Evolutionary conservation across 192 early-diverging fungal species (phyloP).

Genomic region (Geranomyces variabilis): DNA sequence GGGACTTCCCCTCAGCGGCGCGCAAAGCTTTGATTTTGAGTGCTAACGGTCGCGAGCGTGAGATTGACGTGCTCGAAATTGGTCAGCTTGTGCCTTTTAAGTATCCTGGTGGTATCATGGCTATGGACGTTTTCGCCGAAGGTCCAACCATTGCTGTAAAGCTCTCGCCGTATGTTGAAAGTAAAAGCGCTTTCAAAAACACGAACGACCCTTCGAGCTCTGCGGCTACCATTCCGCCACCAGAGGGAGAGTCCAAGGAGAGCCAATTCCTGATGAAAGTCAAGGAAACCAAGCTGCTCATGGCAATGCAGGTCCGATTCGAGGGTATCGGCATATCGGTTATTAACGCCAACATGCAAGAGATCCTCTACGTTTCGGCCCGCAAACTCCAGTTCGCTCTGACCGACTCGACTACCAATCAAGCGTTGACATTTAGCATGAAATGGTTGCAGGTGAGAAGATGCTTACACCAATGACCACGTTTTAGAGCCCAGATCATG

Average conservation of each 20-base stretch:
- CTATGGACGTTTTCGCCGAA: slow-evolving; percentile 48
- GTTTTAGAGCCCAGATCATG: too few species aligned
- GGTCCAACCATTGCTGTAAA: slow-evolving; percentile 45
- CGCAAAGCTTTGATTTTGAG: slow-evolving; percentile 75
- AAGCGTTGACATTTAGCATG: slow-evolving; percentile 74
- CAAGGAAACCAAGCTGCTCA: slow-evolving; percentile 42
- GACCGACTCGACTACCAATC: slow-evolving; percentile 80
- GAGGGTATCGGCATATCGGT: slow-evolving; percentile 92
- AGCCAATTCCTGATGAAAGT: slow-evolving; percentile 33
- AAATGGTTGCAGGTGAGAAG: slow-evolving; percentile 80
- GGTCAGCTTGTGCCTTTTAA: slow-evolving; percentile 84
- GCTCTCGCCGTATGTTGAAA: slow-evolving; percentile 40
- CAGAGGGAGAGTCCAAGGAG: slow-evolving; percentile 12
- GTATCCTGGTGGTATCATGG: slow-evolving; percentile 53
- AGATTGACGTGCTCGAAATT: slow-evolving; percentile 87
- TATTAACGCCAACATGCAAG: slow-evolving; percentile 75
- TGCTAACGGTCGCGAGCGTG: slow-evolving; percentile 74
- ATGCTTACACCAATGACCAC: too few species aligned
- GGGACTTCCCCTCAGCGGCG: slow-evolving; percentile 82
- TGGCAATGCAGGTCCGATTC: slow-evolving; percentile 73
- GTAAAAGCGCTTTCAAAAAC: slow-evolving; percentile 33
- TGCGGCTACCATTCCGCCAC: neutral
- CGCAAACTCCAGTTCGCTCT: slow-evolving; percentile 76
- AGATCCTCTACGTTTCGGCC: slow-evolving; percentile 84
- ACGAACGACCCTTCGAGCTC: slow-evolving; percentile 14